Conservation (phyloP, 1,139 yeast genomes). For the Suhomyces atakaporum region DNA sequence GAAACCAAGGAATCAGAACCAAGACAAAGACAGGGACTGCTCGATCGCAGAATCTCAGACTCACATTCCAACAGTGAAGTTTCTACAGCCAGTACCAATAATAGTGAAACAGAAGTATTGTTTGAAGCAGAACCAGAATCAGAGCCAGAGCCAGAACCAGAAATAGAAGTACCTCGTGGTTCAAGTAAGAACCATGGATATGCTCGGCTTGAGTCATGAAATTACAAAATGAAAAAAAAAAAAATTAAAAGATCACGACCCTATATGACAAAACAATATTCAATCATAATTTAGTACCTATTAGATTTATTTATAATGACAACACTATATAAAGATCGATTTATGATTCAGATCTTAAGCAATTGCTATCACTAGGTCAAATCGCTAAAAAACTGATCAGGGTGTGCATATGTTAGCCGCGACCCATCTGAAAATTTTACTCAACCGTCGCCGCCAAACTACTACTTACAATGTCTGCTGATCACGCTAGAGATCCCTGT, state of each 20-base stretch:
- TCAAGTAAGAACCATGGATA: too few relatives aligned
- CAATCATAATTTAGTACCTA: too few relatives aligned
- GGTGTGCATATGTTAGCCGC: slow-evolving; percentile 5
- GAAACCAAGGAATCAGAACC: slow-evolving; percentile 2
- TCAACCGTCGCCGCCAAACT: slow-evolving; percentile 4
- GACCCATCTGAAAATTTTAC: slow-evolving; percentile 7
- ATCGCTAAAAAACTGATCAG: neutral
- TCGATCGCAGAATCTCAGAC: neutral
- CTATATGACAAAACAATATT: too few relatives aligned
- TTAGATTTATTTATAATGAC: too few relatives aligned
- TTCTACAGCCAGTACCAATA: slow-evolving; percentile 6
- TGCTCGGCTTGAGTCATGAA: too few relatives aligned
- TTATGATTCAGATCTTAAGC: too few relatives aligned
- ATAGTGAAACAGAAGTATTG: slow-evolving; percentile 8
- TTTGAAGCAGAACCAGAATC: slow-evolving; percentile 3
- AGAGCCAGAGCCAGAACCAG: neutral
- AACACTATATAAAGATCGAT: too few relatives aligned
- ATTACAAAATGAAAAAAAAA: too few relatives aligned
- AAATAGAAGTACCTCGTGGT: neutral
- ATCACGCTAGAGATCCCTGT: slow-evolving; percentile 99
- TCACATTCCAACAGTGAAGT: slow-evolving; percentile 1
- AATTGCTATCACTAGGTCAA: too few relatives aligned
- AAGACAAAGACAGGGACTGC: neutral
- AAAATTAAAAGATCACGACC: too few relatives aligned
- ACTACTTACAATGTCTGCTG: slow-evolving; percentile 67